A percentile compares a stretch with the other conserved stretches of the same genome.
Conservation (phyloP, 1,284 basidiomycete species). For the Thecaphora frezii region DNA sequence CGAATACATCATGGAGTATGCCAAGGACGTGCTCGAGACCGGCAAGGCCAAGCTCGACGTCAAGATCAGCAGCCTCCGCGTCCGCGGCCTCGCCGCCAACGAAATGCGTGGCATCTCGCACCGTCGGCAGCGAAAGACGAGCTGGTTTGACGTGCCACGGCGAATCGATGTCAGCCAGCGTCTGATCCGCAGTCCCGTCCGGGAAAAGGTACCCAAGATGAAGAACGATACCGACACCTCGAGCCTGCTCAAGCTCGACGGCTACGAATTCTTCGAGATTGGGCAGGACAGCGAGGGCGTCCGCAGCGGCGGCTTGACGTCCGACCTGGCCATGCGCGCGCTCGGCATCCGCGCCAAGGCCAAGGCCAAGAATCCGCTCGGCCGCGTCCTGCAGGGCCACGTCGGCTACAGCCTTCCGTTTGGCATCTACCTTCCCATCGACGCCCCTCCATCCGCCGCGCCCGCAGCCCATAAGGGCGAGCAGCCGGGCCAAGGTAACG, state of each 20-base stretch:
- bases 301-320: conserved; percentile 3
- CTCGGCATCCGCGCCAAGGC: conserved; percentile 49
- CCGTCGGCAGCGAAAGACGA: conserved; percentile 17
- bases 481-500: conserved; percentile 3
- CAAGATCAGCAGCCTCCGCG: conserved; percentile 38
- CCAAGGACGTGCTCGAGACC: conserved; percentile 32
- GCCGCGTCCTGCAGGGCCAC: conserved; percentile 41
- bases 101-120: conserved; percentile 32
- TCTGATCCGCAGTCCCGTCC: conserved; percentile 34
- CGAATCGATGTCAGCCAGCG: conserved; percentile 36
- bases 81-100: conserved; percentile 39
- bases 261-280: conserved; percentile 53
- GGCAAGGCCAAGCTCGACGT: conserved; percentile 42
- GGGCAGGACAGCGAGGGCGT: conserved; percentile 18
- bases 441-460: conserved; percentile 2
- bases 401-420: conserved; percentile 50
- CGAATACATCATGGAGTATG: conserved; percentile 41
- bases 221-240: conserved; percentile 30
- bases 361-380: conserved; percentile 44
- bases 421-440: conserved; percentile 44
- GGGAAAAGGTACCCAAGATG: conserved; percentile 36
- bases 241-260: conserved; percentile 41
- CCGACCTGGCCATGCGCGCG: conserved; percentile 26
- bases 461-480: background rate
- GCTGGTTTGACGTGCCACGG: conserved; percentile 39